A percentile compares a stretch with the other conserved stretches of the same genome.
Evolutionary conservation across 305 asterid species (phyloP).

Genomic region (Fraxinus dipetala): DNA sequence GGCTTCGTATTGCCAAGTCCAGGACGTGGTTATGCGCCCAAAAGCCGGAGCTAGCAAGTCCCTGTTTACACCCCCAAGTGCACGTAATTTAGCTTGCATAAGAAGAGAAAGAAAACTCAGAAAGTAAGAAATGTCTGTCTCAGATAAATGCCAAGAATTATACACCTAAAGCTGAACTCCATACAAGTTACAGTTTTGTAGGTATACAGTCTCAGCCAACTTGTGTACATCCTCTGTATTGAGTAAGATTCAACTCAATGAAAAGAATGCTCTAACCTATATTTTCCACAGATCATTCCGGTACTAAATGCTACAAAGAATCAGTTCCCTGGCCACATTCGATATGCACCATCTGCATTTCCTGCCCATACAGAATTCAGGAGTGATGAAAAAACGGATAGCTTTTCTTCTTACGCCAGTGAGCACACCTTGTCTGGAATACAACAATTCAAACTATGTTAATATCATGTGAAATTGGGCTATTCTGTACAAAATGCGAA

Average conservation of each 20-base stretch:
- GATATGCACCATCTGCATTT: neutral
- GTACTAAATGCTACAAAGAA: constrained; percentile 1
- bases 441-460: constrained; percentile 17
- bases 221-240: neutral
- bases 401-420: constrained; percentile 40
- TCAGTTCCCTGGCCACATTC: neutral
- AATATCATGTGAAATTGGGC: neutral
- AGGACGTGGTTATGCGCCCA: neutral
- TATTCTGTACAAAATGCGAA: neutral
- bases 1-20: neutral
- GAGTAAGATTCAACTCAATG: neutral
- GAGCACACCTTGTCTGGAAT: constrained; percentile 77
- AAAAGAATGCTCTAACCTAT: constrained; percentile 6
- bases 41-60: neutral
- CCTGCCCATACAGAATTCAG: neutral
- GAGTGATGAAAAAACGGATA: neutral
- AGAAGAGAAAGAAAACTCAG: neutral
- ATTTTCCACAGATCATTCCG: neutral
- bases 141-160: constrained; percentile 7
- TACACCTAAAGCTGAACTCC: constrained; percentile 1
- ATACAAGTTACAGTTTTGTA: neutral
- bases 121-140: neutral
- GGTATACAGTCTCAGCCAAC: neutral
- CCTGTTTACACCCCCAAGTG: neutral
- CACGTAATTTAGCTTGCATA: neutral